Evolutionary conservation across 2,329 filamentous ascomycete species (phyloP).

Genomic region (Colletotrichum spinosum): DNA sequence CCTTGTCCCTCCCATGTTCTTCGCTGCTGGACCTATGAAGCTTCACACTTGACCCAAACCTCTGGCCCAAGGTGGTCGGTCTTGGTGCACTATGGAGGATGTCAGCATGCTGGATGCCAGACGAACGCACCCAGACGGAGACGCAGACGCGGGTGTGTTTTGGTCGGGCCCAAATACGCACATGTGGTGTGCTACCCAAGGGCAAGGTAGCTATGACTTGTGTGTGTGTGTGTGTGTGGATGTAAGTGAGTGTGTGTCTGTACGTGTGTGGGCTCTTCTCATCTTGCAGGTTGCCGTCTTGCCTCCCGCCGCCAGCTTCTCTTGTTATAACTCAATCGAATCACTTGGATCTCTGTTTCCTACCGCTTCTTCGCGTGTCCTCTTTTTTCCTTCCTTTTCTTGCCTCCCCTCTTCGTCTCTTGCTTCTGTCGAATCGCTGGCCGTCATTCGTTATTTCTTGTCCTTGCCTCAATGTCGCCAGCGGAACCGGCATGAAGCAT

Average conservation of each 20-base stretch:
- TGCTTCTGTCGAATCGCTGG: constrained; percentile 36
- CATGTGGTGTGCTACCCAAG: neutral
- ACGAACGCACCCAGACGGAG: neutral
- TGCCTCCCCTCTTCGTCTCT: constrained; percentile 13
- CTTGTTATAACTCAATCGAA: constrained; percentile 36
- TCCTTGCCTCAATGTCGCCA: constrained; percentile 5
- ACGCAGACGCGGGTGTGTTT: constrained; percentile 17
- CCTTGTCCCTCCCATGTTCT: constrained; percentile 34
- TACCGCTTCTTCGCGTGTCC: constrained; percentile 15
- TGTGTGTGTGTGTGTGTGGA: constrained; percentile 9
- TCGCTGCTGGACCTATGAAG: constrained; percentile 36
- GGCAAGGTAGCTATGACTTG: neutral
- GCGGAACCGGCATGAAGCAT: constrained; percentile 34
- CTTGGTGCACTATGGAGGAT: constrained; percentile 5
- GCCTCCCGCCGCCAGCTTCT: constrained; percentile 23
- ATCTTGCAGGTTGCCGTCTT: constrained; percentile 33
- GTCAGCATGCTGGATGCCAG: constrained; percentile 3
- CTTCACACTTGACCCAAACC: constrained; percentile 16
- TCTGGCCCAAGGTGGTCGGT: constrained; percentile 26
- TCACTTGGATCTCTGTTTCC: constrained; percentile 29
- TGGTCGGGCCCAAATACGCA: constrained; percentile 27
- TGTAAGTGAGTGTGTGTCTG: constrained; percentile 1
- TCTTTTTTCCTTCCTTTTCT: constrained; percentile 9
- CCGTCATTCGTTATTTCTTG: constrained; percentile 32
- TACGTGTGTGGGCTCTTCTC: constrained; percentile 27